These are phyloP conservation scores for Misopates orontium DNA, from an alignment of 257 asterid species.

Conservation along the genomic window DNA sequence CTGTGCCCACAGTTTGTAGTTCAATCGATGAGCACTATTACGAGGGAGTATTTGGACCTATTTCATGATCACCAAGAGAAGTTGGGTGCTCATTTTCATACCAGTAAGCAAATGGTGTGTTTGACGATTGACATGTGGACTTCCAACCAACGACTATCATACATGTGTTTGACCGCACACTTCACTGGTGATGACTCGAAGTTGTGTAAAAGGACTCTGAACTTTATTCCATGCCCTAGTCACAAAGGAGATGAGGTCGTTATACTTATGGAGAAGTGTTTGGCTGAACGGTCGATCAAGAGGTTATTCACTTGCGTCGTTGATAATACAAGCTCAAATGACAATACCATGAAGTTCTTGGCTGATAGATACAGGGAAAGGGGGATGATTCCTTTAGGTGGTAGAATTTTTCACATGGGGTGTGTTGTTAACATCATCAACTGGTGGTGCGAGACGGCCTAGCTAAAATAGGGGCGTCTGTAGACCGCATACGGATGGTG, in stretches of 20 bases:
- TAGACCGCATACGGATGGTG: neutral
- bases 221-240: neutral
- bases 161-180: conserved; percentile 1
- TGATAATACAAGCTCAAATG: neutral
- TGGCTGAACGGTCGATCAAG: neutral
- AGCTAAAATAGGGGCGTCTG: neutral
- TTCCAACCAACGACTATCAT: neutral
- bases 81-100: neutral
- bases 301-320: neutral
- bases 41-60: neutral
- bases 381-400: neutral
- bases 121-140: neutral
- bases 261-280: neutral
- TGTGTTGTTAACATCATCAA: neutral
- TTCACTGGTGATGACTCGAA: neutral
- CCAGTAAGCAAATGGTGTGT: neutral
- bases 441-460: neutral
- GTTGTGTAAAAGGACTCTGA: neutral
- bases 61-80: neutral
- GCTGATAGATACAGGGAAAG: neutral
- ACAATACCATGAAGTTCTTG: neutral
- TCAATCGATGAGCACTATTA: neutral
- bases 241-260: neutral
- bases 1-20: neutral
- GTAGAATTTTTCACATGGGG: neutral